phyloP scores from a whole-genome alignment of 148 eudicot species.

The Dysphania ambrosioides region DNA sequence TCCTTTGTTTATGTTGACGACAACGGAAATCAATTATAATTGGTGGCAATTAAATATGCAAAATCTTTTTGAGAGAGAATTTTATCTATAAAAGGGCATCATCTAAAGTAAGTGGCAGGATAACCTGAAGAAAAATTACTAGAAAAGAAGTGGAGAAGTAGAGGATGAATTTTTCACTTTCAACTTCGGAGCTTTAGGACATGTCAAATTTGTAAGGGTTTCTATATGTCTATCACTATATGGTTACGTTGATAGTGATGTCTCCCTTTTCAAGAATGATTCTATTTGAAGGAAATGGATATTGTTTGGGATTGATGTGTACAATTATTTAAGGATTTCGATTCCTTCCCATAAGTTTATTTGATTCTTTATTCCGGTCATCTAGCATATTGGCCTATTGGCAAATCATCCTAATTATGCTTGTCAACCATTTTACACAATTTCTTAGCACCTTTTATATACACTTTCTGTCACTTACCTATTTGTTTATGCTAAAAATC shows the following conservation, averaged over 20 bases:
- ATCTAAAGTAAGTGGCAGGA: not conserved
- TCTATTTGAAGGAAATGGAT: constrained; percentile 23
- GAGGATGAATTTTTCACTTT: constrained; percentile 8
- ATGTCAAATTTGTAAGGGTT: constrained; percentile 10
- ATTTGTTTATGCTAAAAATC: too few relatives aligned
- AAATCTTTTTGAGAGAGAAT: not conserved
- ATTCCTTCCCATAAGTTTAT: not conserved
- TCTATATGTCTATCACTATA: not conserved
- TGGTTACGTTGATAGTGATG: constrained; percentile 13
- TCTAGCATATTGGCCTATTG: constrained; percentile 17
- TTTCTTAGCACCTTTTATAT: too few relatives aligned
- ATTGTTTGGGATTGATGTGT: not conserved
- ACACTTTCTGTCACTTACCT: too few relatives aligned
- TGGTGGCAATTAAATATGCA: not conserved
- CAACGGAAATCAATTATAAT: too few relatives aligned
- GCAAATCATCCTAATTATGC: not conserved
- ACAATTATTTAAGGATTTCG: constrained; percentile 11
- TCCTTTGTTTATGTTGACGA: too few relatives aligned
- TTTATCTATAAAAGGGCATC: not conserved
- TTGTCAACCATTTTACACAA: not conserved
- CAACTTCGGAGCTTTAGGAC: constrained; percentile 11
- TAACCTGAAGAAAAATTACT: not conserved
- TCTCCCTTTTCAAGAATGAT: constrained; percentile 26
- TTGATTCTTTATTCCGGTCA: constrained; percentile 15
- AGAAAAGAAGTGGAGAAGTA: constrained; percentile 1